phyloP scores from a whole-genome alignment of 2,329 filamentous ascomycete genomes.

The Leptographium flavum region DNA sequence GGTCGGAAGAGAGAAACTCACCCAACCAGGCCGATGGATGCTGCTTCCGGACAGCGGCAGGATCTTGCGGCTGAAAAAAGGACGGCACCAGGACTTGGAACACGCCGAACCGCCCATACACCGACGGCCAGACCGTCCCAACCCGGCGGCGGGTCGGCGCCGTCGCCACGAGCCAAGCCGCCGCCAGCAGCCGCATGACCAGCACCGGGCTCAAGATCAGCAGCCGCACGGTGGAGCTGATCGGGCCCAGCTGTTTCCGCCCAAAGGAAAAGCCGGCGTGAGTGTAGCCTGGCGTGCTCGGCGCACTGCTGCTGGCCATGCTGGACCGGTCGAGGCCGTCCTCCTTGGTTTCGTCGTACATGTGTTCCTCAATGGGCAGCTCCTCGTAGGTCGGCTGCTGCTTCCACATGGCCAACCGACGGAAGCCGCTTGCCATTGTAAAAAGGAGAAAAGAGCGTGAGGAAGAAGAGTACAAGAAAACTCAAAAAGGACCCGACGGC shows the following conservation, averaged over 20 bases:
- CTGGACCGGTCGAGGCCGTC: not conserved
- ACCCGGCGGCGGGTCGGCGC: not conserved
- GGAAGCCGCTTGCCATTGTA: not conserved
- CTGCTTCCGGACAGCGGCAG: not conserved
- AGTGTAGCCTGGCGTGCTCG: not conserved
- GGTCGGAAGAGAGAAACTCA: not conserved
- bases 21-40: slow-evolving; percentile 16
- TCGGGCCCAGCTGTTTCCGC: slow-evolving; percentile 11
- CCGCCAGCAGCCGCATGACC: not conserved
- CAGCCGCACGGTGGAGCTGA: not conserved
- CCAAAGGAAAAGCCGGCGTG: not conserved
- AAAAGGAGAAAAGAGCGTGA: not conserved
- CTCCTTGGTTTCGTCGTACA: not conserved
- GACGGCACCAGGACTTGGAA: not conserved
- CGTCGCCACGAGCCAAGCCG: slow-evolving; percentile 1
- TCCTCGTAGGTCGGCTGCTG: not conserved
- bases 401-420: not conserved
- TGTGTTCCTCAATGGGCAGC: not conserved
- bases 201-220: not conserved
- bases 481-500: too few relatives aligned
- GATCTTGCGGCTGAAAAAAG: not conserved
- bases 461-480: not conserved
- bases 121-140: not conserved
- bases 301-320: not conserved
- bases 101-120: slow-evolving; percentile 1